These are phyloP conservation scores for Capsicum chinense DNA, from an alignment of 257 asterid species.

Conservation along the genomic window DNA sequence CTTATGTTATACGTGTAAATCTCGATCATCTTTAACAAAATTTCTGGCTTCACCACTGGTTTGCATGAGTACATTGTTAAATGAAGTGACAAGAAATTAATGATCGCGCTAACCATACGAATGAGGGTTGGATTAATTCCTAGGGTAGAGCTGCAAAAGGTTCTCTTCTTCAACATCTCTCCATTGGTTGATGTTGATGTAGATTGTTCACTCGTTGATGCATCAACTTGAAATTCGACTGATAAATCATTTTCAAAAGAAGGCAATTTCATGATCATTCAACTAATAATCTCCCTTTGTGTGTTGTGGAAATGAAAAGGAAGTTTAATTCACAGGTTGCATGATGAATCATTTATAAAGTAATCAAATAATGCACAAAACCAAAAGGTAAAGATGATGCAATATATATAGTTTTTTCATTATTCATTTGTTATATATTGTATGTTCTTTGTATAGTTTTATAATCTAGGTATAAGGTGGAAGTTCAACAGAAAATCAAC, in stretches of 20 bases:
- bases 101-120: slow-evolving; percentile 22
- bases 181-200: slow-evolving; percentile 28
- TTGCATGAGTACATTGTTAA: not conserved
- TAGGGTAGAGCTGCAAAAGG: not conserved
- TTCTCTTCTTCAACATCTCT: not conserved
- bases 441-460: not conserved
- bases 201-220: slow-evolving; percentile 44
- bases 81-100: not conserved
- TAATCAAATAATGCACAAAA: not conserved
- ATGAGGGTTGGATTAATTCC: not conserved
- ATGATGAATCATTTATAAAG: not conserved
- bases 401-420: slow-evolving; percentile 29
- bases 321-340: not conserved
- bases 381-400: not conserved
- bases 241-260: slow-evolving; percentile 10
- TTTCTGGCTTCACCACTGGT: not conserved
- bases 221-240: slow-evolving; percentile 35
- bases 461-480: slow-evolving; percentile 26
- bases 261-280: slow-evolving; percentile 19
- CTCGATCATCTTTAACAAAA: not conserved
- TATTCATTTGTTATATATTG: slow-evolving; percentile 34
- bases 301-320: not conserved
- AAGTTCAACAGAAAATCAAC: slow-evolving; percentile 39
- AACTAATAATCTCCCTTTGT: not conserved
- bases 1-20: not conserved